phyloP scores from a whole-genome alignment of 1,284 basidiomycete genomes.

The Stereum hirsutum region DNA sequence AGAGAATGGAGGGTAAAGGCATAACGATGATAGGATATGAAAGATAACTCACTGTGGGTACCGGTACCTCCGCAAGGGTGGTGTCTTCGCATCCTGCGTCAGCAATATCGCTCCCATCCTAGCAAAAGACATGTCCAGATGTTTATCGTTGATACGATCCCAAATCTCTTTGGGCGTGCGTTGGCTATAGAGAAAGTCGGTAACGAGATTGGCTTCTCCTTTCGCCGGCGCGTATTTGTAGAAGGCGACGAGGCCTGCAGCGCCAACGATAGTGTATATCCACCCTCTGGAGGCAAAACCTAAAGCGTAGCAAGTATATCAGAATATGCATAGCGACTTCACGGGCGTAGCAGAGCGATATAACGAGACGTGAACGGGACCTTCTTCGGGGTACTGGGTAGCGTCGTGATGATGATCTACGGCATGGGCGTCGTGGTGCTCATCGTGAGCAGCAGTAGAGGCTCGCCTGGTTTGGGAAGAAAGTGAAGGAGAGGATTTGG shows the following conservation, averaged over 20 bases:
- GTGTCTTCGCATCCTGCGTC: conserved; percentile 38
- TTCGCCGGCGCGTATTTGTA: conserved; percentile 62
- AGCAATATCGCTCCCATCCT: conserved; percentile 34
- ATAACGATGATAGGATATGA: neutral
- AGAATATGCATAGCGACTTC: neutral
- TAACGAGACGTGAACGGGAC: conserved; percentile 30
- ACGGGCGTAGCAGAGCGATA: neutral
- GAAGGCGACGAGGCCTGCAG: conserved; percentile 36
- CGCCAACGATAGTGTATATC: conserved; percentile 44
- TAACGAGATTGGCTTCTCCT: conserved; percentile 48
- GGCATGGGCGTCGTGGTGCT: conserved; percentile 22
- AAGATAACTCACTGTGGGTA: conserved; percentile 55
- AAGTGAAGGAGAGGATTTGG: conserved; percentile 15
- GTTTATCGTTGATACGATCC: conserved; percentile 42
- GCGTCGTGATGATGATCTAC: conserved; percentile 30
- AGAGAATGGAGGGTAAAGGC: neutral
- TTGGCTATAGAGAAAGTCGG: conserved; percentile 52
- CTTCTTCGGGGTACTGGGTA: conserved; percentile 47
- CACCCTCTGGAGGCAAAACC: conserved; percentile 57
- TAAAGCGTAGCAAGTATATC: conserved; percentile 8
- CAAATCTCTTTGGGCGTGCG: conserved; percentile 38
- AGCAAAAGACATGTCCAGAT: conserved; percentile 40
- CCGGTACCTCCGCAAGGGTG: conserved; percentile 49
- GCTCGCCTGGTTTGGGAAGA: conserved; percentile 26
- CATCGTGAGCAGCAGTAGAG: conserved; percentile 24